Percentiles rank a stretch among this genome's conserved stretches.
phyloP scores from a whole-genome alignment of 1,284 basidiomycete species.

The Paramarasmius palmivorus region DNA sequence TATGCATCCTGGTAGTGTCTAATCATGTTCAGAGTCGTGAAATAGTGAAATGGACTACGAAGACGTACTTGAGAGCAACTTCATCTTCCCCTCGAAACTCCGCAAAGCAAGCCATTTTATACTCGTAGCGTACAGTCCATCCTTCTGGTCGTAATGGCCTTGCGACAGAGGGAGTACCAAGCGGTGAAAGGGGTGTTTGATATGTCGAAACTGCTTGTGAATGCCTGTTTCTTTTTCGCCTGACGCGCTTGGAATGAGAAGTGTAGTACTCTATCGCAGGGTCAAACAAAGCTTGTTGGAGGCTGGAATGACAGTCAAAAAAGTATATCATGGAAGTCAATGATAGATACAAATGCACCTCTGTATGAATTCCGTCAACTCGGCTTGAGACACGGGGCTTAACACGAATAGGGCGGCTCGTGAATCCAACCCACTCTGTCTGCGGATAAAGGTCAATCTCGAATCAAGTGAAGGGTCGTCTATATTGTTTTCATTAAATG shows the following conservation, averaged over 20 bases:
- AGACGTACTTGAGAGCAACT: slow-evolving; percentile 76
- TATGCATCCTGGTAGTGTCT: slow-evolving; percentile 94
- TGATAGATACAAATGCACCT: slow-evolving; percentile 54
- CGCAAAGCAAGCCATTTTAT: slow-evolving; percentile 95
- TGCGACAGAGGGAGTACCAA: slow-evolving; percentile 41
- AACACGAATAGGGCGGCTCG: slow-evolving; percentile 92
- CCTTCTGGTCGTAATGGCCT: slow-evolving; percentile 80
- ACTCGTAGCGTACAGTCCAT: slow-evolving; percentile 96
- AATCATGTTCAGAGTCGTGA: slow-evolving; percentile 10
- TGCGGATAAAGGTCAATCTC: slow-evolving; percentile 82
- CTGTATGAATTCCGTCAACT: slow-evolving; percentile 83
- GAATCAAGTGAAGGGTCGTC: slow-evolving; percentile 84
- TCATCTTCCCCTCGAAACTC: slow-evolving; percentile 92
- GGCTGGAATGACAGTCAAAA: slow-evolving; percentile 47
- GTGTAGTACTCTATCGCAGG: slow-evolving; percentile 92
- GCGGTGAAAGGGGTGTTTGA: slow-evolving; percentile 43
- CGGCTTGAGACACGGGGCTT: slow-evolving; percentile 81
- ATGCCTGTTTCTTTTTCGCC: slow-evolving; percentile 84
- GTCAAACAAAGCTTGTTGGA: slow-evolving; percentile 88
- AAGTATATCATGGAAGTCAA: no score
- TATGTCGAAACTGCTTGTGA: slow-evolving; percentile 52
- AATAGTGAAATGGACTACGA: slow-evolving; percentile 18
- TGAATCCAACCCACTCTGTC: slow-evolving; percentile 87
- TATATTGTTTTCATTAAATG: slow-evolving; percentile 27
- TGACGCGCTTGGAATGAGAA: slow-evolving; percentile 86